Evolutionary conservation across 108 stramenopile species (phyloP), one percentile per base, ranked within the genome.

Genomic region (Nitzschia sp.): DNA sequence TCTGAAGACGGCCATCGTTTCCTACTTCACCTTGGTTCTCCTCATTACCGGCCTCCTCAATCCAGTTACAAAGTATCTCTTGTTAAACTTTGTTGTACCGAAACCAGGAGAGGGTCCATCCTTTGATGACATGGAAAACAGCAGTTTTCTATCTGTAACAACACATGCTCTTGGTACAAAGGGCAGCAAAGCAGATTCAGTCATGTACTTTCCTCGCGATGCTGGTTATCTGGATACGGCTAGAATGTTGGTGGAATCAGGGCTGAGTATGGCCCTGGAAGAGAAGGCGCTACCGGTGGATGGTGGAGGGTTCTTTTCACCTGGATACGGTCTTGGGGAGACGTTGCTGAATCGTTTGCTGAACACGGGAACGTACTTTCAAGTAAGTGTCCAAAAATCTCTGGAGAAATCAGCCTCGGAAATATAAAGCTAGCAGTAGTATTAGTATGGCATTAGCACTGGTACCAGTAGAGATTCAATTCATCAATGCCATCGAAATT

Each of bases 81-180:
- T 90, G 38, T 63, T 78, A 45, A 75, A 71, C 33, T 77, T 76
- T 54, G 57, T 86, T 5, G 50, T 96, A 11, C 86, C 91, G 2
- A 66, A 78, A 56, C 89, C 91, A 5, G 95, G 95, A 23, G 65
- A 91, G 71, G 95, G 95, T 9, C 95, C 95, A n/a, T 64, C 69
- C 25, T 59, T 77, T 58, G 66, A 87, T 65, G 35, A 57, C 17
- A 87, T 93, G 90, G 66, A 72, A 31, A 58, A 77, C 15, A 87
- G 84, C n/a, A 75, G 63, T 27, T 90, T 72, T 65, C 58, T 85
- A 19, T 65, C 67, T 48, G 58, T 87, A 1, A 59, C 58, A 17
- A 86, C 81, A 3, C 62, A 80, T 35, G 87, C 85, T 3, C 44
- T 75, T 15, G 88, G 88, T 11, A 27, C 73, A 33, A 79, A 88